Conservation (phyloP, 179 eudicot species). For the Beta corolliflora region DNA sequence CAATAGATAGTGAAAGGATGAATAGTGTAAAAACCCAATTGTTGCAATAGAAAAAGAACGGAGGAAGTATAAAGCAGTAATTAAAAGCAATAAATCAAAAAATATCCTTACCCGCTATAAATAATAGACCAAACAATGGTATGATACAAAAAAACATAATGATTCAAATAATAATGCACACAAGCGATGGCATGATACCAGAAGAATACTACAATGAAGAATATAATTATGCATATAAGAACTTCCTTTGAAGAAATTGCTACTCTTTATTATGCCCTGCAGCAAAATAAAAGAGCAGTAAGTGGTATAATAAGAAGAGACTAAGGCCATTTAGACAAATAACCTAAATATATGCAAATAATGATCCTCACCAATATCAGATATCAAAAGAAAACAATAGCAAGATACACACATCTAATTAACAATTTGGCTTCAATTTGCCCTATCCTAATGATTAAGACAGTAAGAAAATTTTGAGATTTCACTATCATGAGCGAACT, state of each 20-base stretch:
- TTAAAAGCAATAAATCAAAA: no score
- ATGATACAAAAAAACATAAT: no score
- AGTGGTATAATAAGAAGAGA: neutral
- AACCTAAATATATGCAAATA: neutral
- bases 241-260: neutral
- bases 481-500: neutral
- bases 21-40: no score
- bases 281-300: neutral
- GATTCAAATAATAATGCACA: no score
- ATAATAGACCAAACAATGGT: no score
- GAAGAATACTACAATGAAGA: neutral
- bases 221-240: neutral
- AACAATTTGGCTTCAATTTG: neutral
- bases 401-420: neutral
- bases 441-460: neutral
- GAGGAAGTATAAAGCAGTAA: no score
- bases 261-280: neutral
- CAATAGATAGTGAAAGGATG: no score
- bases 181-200: no score
- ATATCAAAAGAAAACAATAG: neutral
- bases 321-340: neutral
- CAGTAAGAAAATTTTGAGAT: neutral
- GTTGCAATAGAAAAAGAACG: no score
- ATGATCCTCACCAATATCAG: neutral
- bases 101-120: no score